Evolutionary conservation across 2,329 filamentous ascomycete species (phyloP), one percentile per base, ranked within the genome.

Genomic region (Colletotrichum lupini): DNA sequence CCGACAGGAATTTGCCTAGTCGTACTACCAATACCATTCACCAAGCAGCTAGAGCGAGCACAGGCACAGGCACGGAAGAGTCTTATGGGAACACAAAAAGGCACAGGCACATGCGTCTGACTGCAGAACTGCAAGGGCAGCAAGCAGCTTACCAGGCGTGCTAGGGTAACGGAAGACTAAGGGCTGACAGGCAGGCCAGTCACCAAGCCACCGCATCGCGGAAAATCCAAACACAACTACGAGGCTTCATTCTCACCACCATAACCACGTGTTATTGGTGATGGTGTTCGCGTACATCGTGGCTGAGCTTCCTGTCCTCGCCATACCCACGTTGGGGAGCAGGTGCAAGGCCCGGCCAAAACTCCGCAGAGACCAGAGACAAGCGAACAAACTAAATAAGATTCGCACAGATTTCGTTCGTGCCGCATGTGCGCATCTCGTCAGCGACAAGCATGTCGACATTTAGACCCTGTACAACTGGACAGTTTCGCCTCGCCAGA

Each of bases 391-490:
- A 19, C 37, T 42, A 42, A 19, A 19, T 42, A 42, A 42, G 37
- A 42, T 7, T 5, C 37, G 16, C 37, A 42, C 19, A 42, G 16
- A 42, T 55, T 19, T 19, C 19, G 28, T n/a, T 37, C 16, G 35
- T 46, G 58, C 58, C 37, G 60, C 26, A 35, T 35, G 32, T 35
- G 32, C 32, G 32, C 32, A 62, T 52, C 60, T 30, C 60, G 8
- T 30, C 37, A 32, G 26, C 42, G 14, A 52, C 55, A 30, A 28
- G 53, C 63, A 32, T 32, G 53, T 59, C n/a, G 35, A 67, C 35
- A n/a, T 30, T 57, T 16, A 16, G 63, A 53, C 53, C 53, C 53
- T 67, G 63, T 35, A 19, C 63, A 19, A 53, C 63, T 58, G 62
- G n/a, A 42, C 37, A 16, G 14, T 42, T 42, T 42, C 24, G 22